Evolutionary conservation across 177 flowering plant genomes (phyloP), one percentile per base, ranked within the genome.

Genomic region (Vitis hybrid): DNA sequence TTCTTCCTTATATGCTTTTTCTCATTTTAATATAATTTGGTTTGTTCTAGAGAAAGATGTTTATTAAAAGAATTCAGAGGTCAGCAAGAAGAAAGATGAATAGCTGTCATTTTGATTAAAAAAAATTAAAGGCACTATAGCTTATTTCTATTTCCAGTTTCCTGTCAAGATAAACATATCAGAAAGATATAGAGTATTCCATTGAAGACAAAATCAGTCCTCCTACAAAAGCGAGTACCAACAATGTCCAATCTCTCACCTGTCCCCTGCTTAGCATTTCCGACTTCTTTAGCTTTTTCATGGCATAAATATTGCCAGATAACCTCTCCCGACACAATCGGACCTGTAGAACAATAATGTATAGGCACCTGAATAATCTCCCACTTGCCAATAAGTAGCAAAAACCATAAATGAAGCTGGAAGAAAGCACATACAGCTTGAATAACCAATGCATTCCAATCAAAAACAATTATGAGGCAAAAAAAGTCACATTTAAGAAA

Each of bases 251-350:
- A 18, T 38, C 66, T 68, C 77, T 77, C 68, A 95, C 99, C 95
- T 95, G 99, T 60, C 99, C 98, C 79, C 96, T 83, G 71, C 90
- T 89, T 72, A 95, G 86, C 99, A 95, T 95, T 79, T 95, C 99
- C 57, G 95, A 86, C 75, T 95, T 95, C 84, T 92, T 95, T 82
- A 93, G 76, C 78, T 93, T 95, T 77, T 95, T 95, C 99, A 95
- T 95, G 63, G 99, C 99, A 85, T 84, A 93, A 60, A 95, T 89
- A 68, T 82, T 82, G 56, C 97, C 97, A 38, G 98, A 82, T 68
- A 86, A 79, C 79, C 86, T 93, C 73, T 88, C 98, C 67, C 92
- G 80, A 49, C 98, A 93, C 50, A 93, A 74, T 74, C 95, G 82
- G 49, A 95, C 99, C 98, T 93, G 87, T 3, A 78, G 24, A 74